Base-by-base conservation (phyloP, 2,329 filamentous ascomycete genomes). In the Orbilia ellipsospora region DNA sequence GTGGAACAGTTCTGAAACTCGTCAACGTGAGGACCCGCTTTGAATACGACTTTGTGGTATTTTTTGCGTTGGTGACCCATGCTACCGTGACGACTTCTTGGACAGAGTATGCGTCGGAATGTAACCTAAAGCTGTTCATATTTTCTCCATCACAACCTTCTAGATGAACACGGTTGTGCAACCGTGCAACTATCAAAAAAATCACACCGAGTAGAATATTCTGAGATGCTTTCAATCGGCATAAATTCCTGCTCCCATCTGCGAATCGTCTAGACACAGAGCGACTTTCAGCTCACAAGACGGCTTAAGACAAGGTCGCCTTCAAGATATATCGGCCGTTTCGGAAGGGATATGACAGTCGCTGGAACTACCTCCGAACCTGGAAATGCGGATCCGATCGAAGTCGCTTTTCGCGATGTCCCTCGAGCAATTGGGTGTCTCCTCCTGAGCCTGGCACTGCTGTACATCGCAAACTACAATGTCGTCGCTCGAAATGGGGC, bases 1-100 rank as follows among this genome's bases (percentile, higher is more conserved):
- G 10, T 6, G 6, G 2, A 23, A 36, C 31, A 36, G 10, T 36
- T 36, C 31, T 6, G 31, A 36, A 36, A 36, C 8, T 36, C 3
- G 10, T 36, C 31, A 36, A 36, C 31, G n/a, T n/a, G 5, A 36
- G 8, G 31, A 36, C 31, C 31, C 31, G 10, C 10, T 10, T 36
- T 10, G 48, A n/a, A 4, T 18, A 12, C 54, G 54, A 50, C 20
- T 18, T 28, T 68, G 70, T 74, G 40, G 70, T 62, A 74, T 74
- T 74, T 74, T 74, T 15, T 67, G 70, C 28, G 70, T 74, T 74
- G 70, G 67, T 59, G 63, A 28, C 54, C 44, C 57, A 16, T 50
- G 8, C 13, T 7, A 3, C 48, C 5, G 6, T 18, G n/a, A 15
- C 50, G 31, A 20, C 12, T n/a, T 52, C 18, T n/a, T 15, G 8